Percentiles rank a stretch among this genome's conserved stretches.
Conservation (phyloP, 306 rosid species). For the Trifolium pratense region DNA sequence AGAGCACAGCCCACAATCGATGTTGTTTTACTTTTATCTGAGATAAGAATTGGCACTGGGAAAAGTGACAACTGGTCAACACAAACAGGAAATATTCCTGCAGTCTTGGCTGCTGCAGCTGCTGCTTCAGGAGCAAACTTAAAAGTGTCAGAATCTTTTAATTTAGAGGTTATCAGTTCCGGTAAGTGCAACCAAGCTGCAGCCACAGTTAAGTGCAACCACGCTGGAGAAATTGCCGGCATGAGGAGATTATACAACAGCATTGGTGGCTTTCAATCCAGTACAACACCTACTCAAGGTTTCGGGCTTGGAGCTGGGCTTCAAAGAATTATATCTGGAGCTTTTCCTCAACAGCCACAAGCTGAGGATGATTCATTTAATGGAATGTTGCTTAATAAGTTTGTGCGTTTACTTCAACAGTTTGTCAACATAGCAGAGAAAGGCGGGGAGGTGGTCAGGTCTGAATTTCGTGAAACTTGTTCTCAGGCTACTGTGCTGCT, state of each 20-base stretch:
- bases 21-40: constrained; percentile 91
- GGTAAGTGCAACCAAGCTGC: constrained; percentile 91
- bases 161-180: constrained; percentile 93
- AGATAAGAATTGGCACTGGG: constrained; percentile 88
- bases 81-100: constrained; percentile 90
- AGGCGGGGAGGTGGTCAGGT: constrained; percentile 86
- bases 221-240: constrained; percentile 98
- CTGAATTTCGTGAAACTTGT: constrained; percentile 91
- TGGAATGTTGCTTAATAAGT: constrained; percentile 83
- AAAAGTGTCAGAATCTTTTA: constrained; percentile 86
- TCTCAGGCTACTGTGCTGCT: constrained; percentile 98
- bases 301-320: constrained; percentile 83
- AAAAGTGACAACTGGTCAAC: constrained; percentile 86
- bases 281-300: constrained; percentile 63
- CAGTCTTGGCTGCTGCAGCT: constrained; percentile 97
- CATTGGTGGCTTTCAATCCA: constrained; percentile 92
- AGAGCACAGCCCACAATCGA: constrained; percentile 91
- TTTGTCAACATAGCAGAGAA: constrained; percentile 89
- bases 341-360: constrained; percentile 79
- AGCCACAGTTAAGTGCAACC: constrained; percentile 95
- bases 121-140: constrained; percentile 95
- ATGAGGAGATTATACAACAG: constrained; percentile 98
- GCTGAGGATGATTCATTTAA: constrained; percentile 84
- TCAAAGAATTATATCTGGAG: constrained; percentile 94
- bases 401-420: constrained; percentile 89